phyloP scores from a whole-genome alignment of 148 eudicot species.

The Heliamphora exappendiculata region DNA sequence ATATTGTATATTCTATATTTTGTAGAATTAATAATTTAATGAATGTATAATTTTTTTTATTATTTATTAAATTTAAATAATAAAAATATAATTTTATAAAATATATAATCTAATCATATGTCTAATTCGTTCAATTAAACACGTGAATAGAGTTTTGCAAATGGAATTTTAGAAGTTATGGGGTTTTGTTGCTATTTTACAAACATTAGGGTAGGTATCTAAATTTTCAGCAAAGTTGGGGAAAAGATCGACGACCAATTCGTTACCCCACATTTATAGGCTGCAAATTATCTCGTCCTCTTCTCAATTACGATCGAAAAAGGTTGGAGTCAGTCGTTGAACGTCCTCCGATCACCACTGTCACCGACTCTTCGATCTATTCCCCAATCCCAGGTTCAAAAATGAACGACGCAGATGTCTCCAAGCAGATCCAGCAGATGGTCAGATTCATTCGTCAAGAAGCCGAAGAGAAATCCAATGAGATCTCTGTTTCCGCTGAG shows the following conservation, averaged over 20 bases:
- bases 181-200: background rate
- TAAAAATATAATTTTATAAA: no score
- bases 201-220: no score
- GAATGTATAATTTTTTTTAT: no score
- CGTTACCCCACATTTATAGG: background rate
- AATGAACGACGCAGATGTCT: conserved; percentile 76
- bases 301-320: background rate
- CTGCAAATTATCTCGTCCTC: conserved; percentile 3
- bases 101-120: no score
- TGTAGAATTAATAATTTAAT: no score
- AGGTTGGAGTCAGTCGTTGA: background rate
- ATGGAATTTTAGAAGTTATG: background rate
- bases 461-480: conserved; percentile 83
- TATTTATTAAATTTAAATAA: no score
- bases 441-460: conserved; percentile 82
- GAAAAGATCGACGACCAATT: background rate
- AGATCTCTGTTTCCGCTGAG: conserved; percentile 81
- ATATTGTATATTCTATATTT: no score
- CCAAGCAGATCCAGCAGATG: conserved; percentile 93
- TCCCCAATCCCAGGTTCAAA: conserved; percentile 23
- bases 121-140: no score
- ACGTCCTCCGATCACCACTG: background rate
- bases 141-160: no score
- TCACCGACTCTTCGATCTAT: background rate
- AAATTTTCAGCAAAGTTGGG: background rate